Conservation (phyloP, 495 filamentous ascomycete species). For the Podospora australis region DNA sequence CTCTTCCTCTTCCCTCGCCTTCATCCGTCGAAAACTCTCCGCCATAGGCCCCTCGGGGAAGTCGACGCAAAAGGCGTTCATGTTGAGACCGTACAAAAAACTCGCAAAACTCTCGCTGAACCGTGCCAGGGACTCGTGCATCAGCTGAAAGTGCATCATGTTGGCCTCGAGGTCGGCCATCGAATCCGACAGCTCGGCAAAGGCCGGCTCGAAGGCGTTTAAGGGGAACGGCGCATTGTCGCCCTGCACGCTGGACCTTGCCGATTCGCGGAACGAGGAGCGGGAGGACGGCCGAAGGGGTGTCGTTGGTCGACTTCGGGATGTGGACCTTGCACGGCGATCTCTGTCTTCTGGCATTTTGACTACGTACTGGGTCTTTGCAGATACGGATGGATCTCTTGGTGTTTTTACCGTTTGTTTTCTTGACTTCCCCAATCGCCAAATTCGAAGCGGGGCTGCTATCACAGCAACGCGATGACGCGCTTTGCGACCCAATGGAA, state of each 20-base stretch:
- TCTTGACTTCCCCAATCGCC: not conserved
- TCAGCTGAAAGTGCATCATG: conserved; percentile 92
- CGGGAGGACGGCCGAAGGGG: conserved; percentile 88
- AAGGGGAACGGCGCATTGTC: conserved; percentile 61
- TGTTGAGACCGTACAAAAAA: conserved; percentile 92
- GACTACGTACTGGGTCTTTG: not conserved
- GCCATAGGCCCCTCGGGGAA: conserved; percentile 68
- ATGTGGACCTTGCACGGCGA: conserved; percentile 38
- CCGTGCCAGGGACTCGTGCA: conserved; percentile 90
- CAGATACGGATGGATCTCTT: no score
- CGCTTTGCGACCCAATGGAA: not conserved
- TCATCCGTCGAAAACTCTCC: conserved; percentile 67
- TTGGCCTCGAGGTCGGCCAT: conserved; percentile 95
- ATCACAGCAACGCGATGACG: not conserved
- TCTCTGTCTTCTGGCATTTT: conserved; percentile 16
- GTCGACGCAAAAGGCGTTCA: conserved; percentile 99
- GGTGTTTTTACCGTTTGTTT: conserved; percentile 1
- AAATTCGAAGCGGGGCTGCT: not conserved
- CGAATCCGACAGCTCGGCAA: conserved; percentile 88
- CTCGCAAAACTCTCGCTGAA: conserved; percentile 96
- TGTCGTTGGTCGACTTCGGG: conserved; percentile 78
- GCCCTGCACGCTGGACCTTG: conserved; percentile 46
- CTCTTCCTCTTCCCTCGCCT: conserved; percentile 41
- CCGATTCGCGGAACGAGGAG: conserved; percentile 71
- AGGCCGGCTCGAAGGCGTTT: conserved; percentile 75